Base-by-base conservation (phyloP, 1,284 basidiomycete species). In the Austroboletus olivaceoglutinosus region DNA sequence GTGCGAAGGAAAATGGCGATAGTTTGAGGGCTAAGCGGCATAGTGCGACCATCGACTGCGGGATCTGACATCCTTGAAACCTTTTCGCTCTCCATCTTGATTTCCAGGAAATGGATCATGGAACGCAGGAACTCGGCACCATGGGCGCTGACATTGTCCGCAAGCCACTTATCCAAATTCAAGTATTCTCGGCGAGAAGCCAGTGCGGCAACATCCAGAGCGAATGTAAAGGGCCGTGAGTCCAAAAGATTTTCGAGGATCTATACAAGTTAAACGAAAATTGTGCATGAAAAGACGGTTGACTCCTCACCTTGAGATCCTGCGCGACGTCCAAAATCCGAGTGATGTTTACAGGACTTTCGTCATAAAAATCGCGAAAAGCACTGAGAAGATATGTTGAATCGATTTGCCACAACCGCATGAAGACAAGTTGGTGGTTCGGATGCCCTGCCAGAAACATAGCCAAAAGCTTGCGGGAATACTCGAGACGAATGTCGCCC, bases 91-190 rank as follows among this genome's bases (percentile, higher is more conserved):
- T 90, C 86, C 79, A 95, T 91, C 72, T 97, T 98, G 73, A 90
- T 78, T 60, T 93, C 89, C 53, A 97, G 73, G 72, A 97, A 97
- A 30, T 85, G 80, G 53, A 97, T 85, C 53, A 95, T 84, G 15
- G 91, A 85, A 51, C 89, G 85, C 40, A 98, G 78, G 63, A 98
- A 98, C 55, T 93, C 91, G 36, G 81, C 80, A 3, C 91, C 91
- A 58, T 94, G 89, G 40, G 76, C 73, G 15, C 83, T 75, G 37
- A 97, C 89, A 60, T 91, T 89, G 68, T 94, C 91, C 34, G 90
- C 85, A 5, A 99, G 78, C 95, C 95, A 99, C 70, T 96, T 93
- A 71, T 98, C 95, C 44, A 99, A 78, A 62, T 98, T 94, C 61
- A 99, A 78, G 63, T 93, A 92, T 67, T 99, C 96, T 59, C 93